Base-by-base conservation (phyloP, 78 protist genomes). In the Capsaspora owczarzaki region DNA sequence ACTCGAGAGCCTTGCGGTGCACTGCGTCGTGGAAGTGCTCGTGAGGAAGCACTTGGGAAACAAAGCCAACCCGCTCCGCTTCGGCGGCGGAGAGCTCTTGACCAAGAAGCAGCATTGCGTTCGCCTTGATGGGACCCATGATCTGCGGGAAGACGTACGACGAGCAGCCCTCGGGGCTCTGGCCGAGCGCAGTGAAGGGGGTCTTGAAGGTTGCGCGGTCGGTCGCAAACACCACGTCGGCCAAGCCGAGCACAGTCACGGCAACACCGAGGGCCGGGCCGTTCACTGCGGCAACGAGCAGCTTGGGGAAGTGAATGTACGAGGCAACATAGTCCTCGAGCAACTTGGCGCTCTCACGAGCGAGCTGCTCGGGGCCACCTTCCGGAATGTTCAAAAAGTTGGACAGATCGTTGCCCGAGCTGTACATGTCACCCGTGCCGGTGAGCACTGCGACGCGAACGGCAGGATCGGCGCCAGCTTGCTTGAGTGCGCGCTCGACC, bases 81-180 rank as follows among this genome's bases (percentile, higher is more conserved):
- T 63, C 72, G 19, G 14, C 19, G 35, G 72, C 72, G 43, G n/a
- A 33, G 33, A 63, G 14, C 8, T 29, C 33, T 6, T 35, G 72
- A 35, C 23, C 23, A 8, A 29, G 72, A 14, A 63, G 72, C 23
- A 63, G 72, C 35, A 63, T 16, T 35, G 27, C 72, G 40, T 8
- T 63, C 42, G 72, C 72, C 33, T 1, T 35, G 25, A 14, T 14
- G 20, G 8, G 72, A 23, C 72, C 72, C 33, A 82, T 6, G 38
- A 31, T 4, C 41, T 33, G 33, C 33, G 78, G 80, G 74, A 74
- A 82, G 25, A 42, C 41, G 80, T 19, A 20, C 29, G 86, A 66
- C n/a, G 80, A 74, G 78, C 86, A 82, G 29, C 79, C 79, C 76
- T 82, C 86, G 31, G 86, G 86, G 25, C 42, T 43, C 49, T 31